phyloP scores from a whole-genome alignment of 2,329 filamentous ascomycete genomes.

The Hypomyces perniciosus region DNA sequence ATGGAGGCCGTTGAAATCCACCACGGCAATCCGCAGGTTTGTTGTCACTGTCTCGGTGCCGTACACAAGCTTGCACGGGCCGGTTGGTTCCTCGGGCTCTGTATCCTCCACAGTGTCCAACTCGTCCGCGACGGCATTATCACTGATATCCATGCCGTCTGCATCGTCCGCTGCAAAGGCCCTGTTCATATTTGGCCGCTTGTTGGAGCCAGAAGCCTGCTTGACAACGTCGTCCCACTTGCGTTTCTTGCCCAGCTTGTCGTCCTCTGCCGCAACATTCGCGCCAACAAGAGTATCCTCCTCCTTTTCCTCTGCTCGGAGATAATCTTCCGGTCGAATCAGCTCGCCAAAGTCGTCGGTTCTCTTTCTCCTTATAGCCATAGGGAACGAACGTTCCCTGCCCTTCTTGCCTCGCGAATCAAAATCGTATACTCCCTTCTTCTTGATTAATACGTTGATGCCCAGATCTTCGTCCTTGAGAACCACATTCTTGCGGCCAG shows the following conservation, averaged over 20 bases:
- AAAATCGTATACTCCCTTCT: conserved; percentile 88
- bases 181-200: conserved; percentile 49
- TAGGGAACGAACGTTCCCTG: conserved; percentile 85
- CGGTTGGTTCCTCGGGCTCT: conserved; percentile 44
- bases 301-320: conserved; percentile 86
- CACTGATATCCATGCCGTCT: conserved; percentile 29
- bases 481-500: conserved; percentile 76
- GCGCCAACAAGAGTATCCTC: conserved; percentile 55
- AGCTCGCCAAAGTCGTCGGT: conserved; percentile 90
- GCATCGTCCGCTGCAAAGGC: conserved; percentile 41
- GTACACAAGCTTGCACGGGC: conserved; percentile 71
- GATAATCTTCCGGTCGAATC: conserved; percentile 88
- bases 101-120: conserved; percentile 53
- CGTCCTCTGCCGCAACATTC: conserved; percentile 40
- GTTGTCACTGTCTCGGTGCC: conserved; percentile 58
- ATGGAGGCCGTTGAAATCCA: conserved; percentile 89
- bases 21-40: conserved; percentile 72
- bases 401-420: conserved; percentile 89
- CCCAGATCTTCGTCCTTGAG: conserved; percentile 86
- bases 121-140: conserved; percentile 45
- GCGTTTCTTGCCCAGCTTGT: conserved; percentile 79
- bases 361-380: conserved; percentile 71
- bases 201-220: conserved; percentile 40
- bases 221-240: conserved; percentile 74
- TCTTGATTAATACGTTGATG: conserved; percentile 81